Percentiles rank a stretch among this genome's conserved stretches.
Evolutionary conservation across 2,329 filamentous ascomycete genomes (phyloP).

Genomic region (Aspergillus pseudotamarii): DNA sequence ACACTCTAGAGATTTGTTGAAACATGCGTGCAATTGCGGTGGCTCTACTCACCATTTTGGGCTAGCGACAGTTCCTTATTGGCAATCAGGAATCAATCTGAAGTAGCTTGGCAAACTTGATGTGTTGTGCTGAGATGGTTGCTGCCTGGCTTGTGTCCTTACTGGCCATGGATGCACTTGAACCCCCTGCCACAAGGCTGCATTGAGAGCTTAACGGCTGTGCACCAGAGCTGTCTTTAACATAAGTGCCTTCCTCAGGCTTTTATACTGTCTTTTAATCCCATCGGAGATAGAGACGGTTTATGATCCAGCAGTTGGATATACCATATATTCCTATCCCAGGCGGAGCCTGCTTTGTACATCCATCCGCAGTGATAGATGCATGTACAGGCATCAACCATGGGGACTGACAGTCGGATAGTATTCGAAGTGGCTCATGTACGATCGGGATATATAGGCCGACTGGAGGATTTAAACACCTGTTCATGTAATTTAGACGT

Average conservation of each 20-base stretch:
- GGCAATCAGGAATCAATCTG: not conserved
- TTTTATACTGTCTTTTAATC: not conserved
- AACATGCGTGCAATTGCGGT: not conserved
- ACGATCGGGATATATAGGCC: not conserved
- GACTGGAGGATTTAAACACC: conserved; percentile 4
- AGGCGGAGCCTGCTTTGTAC: not conserved
- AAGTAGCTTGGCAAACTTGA: not conserved
- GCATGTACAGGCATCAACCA: not conserved
- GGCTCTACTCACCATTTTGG: not conserved
- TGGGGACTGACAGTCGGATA: not conserved
- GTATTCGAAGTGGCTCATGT: not conserved
- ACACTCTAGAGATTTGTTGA: not conserved
- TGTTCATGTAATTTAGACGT: conserved; percentile 8
- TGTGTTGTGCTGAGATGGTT: not conserved
- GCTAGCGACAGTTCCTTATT: not conserved
- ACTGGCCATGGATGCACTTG: not conserved
- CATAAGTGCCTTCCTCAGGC: not conserved
- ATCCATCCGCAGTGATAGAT: not conserved
- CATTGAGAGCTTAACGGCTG: not conserved
- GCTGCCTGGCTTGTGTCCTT: conserved; percentile 5
- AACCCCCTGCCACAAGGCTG: not conserved
- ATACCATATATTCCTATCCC: not conserved
- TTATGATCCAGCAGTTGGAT: not conserved
- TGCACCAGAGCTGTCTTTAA: not conserved
- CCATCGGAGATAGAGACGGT: not conserved